phyloP scores from a whole-genome alignment of 257 asterid genomes.

The Plantago ovata region DNA sequence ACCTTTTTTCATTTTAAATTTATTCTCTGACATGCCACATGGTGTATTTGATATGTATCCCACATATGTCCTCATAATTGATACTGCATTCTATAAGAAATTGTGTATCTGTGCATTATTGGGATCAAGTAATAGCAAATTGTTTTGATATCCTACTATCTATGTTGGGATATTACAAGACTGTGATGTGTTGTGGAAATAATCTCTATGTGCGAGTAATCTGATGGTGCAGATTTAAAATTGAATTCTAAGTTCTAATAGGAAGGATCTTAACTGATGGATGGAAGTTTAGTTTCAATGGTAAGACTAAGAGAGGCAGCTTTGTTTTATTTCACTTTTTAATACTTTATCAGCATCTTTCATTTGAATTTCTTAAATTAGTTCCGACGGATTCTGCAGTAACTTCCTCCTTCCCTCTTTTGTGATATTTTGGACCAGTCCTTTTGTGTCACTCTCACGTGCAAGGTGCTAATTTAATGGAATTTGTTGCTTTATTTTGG shows the following conservation, averaged over 20 bases:
- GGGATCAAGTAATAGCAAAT: constrained; percentile 4
- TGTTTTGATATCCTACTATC: background rate
- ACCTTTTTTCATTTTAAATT: too few species aligned
- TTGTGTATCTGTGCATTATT: too few species aligned
- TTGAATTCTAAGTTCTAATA: constrained; percentile 3
- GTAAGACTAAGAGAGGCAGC: background rate
- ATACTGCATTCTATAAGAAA: too few species aligned
- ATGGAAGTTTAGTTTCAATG: background rate
- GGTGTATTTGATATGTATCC: too few species aligned
- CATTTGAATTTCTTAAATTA: background rate
- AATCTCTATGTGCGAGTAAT: constrained; percentile 12
- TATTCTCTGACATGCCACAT: too few species aligned
- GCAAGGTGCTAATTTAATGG: too few species aligned
- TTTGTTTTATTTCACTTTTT: background rate
- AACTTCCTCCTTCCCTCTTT: too few species aligned
- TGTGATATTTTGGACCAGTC: too few species aligned
- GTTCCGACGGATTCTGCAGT: constrained; percentile 9
- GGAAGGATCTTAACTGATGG: constrained; percentile 1
- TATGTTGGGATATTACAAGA: constrained; percentile 14
- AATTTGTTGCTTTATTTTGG: too few species aligned
- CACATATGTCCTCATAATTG: too few species aligned
- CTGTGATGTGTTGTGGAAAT: constrained; percentile 11
- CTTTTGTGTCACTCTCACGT: too few species aligned
- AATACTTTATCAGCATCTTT: background rate
- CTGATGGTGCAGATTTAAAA: background rate